Base-by-base conservation (phyloP, 2,329 filamentous ascomycete genomes). In the Paraconiothyrium brasiliense region DNA sequence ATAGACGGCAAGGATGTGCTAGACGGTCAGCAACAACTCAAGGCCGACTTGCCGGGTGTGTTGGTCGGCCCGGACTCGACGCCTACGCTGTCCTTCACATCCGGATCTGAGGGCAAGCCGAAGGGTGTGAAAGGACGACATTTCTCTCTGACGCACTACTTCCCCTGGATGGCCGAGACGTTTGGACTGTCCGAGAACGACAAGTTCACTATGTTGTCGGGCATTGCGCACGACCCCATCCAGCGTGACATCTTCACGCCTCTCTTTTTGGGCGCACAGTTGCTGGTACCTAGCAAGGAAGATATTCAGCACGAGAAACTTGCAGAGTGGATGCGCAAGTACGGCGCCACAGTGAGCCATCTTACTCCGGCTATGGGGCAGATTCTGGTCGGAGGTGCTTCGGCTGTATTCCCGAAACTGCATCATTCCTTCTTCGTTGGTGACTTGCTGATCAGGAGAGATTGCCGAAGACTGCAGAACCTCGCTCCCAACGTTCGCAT, bases 291-390 rank as follows among this genome's bases (percentile, higher is more conserved):
- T 0, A 87, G 92, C 11, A 87, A 87, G 60, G 93, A 97, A 65
- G 89, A 93, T 69, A 98, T 98, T 62, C 87, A 90, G 57, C 91
- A 97, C 76, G 94, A 97, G 79, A 89, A 85, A 70, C 83, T 97
- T 14, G 90, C 90, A 4, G 93, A 97, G 73, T 99, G 95, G 95
- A 92, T 97, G 85, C 84, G 85, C 56, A 87, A 90, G 56, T 87
- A 91, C 73, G 81, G 85, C 58, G 88, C 91, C 2, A 97, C 90
- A 16, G 91, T 93, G 22, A 93, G 91, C 13, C 95, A 98, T 79
- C 81, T 98, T 43, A 99, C 95, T 1, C 95, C 95, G 10, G 95
- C 95, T 60, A 97, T 98, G 94, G 94, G 94, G 58, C 92, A 97
- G 71, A 95, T 98, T 63, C 82, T 98, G 1, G 90, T 94, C n/a